Evolutionary conservation across 768 basidiomycete species (phyloP).

Genomic region (Tricholomella constricta): DNA sequence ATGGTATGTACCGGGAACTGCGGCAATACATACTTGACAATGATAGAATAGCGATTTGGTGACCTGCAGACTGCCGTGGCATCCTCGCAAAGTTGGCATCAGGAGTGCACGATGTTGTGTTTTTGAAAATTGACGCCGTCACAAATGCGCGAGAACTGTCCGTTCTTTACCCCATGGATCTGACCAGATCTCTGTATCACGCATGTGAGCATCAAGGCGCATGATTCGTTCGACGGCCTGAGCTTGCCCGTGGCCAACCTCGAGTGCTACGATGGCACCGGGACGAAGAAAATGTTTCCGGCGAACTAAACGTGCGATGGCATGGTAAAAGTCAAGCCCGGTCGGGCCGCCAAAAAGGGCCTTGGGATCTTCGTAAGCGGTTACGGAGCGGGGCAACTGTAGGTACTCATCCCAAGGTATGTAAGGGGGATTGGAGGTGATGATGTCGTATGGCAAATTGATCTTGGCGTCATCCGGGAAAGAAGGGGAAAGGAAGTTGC

Average conservation of each 20-base stretch:
- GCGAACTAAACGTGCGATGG: conserved; percentile 65
- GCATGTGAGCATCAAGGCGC: conserved; percentile 43
- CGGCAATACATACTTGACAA: background rate
- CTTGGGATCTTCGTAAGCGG: conserved; percentile 73
- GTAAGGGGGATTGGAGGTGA: conserved; percentile 89
- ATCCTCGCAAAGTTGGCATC: background rate
- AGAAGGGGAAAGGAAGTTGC: conserved; percentile 47
- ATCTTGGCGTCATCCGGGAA: conserved; percentile 38
- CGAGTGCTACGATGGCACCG: conserved; percentile 67
- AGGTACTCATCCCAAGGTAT: conserved; percentile 70
- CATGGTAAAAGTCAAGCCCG: conserved; percentile 65
- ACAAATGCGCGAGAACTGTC: conserved; percentile 56
- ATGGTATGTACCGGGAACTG: too few relatives aligned
- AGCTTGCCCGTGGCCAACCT: conserved; percentile 79
- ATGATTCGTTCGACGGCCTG: conserved; percentile 61
- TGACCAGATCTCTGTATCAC: conserved; percentile 64
- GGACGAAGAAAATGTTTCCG: conserved; percentile 50
- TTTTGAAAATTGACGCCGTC: background rate
- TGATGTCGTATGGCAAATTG: conserved; percentile 64
- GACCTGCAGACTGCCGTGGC: background rate
- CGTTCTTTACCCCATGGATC: conserved; percentile 82
- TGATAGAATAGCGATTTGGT: background rate
- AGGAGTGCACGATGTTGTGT: background rate
- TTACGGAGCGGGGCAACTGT: conserved; percentile 66
- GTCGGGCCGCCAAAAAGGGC: conserved; percentile 80